Base-by-base conservation (phyloP, 176 grass and related monocot genomes). In the Carex scoparia region DNA sequence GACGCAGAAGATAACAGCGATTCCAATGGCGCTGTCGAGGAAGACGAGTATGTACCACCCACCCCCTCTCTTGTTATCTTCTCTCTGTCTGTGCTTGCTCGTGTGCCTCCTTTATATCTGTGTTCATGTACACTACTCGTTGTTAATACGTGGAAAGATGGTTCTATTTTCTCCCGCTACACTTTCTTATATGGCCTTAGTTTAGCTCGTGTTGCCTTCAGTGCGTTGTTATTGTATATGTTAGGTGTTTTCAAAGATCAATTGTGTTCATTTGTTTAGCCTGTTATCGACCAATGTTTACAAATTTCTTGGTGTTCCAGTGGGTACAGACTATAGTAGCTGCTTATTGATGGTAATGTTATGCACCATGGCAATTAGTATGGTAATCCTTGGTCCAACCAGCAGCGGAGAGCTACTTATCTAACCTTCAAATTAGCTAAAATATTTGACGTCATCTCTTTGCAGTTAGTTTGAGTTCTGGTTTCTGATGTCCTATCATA, bases 1-100 rank as follows among this genome's bases (percentile, higher is more conserved):
- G 81, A 83, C 28, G 81, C 19, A 16, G 81, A 83, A 83, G 81
- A 7, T 15, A 69, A 69, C n/a, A 83, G 81, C 12, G 61, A 83
- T 27, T 69, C 81, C 31, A 53, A 67, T 55, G 49, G 42, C 13
- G 62, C 62, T 83, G 58, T 23, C 44, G 81, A 83, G 40, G 61
- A 66, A 15, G 61, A 68, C 15, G 81, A 83, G 81, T 83, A 83
- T 53, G 73, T 78, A 33, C 5, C 19, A 11, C 44, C 44, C 37
- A 42, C 16, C 5, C n/a, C 38, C 62, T 68, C 40, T 68, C 81
- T 68, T 19, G 16, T 65, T 53, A 38, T 13, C 40, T 83, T 67
- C 5, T 83, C 5, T 66, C 61, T 51, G 4, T 81, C 58, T 61
- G 7, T 59, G n/a, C n/a, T 54, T 30, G 40, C 49, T 61, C 13